These are phyloP conservation scores for Nitzschia putrida DNA, from an alignment of 108 stramenopile genomes.

Conservation along the genomic window DNA sequence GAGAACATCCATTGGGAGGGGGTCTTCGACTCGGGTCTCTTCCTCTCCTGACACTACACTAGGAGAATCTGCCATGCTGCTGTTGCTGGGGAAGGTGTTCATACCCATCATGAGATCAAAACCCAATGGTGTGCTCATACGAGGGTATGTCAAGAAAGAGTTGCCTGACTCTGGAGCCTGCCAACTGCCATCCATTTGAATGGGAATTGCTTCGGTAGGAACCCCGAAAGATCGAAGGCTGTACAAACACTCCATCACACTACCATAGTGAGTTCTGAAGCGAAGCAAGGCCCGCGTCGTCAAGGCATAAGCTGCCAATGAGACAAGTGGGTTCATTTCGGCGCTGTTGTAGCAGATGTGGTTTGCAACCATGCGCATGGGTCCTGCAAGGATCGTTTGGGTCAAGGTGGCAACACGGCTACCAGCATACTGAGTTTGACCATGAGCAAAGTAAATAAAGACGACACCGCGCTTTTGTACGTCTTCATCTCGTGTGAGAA, in stretches of 20 bases:
- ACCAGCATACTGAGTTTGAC: neutral
- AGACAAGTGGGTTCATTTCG: neutral
- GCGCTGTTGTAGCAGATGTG: slow-evolving; percentile 27
- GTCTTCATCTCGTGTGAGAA: neutral
- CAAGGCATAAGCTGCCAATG: neutral
- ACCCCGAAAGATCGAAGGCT: slow-evolving; percentile 32
- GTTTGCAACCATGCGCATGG: neutral
- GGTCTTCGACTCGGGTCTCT: neutral
- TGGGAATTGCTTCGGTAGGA: slow-evolving; percentile 9
- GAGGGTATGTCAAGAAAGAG: neutral
- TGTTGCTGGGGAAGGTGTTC: too few species aligned
- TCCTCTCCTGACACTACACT: neutral
- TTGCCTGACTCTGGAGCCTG: neutral
- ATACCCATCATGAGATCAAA: too few species aligned
- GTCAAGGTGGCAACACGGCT: neutral
- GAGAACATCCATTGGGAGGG: slow-evolving; percentile 19
- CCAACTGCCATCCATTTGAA: slow-evolving; percentile 13
- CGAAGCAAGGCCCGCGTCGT: neutral
- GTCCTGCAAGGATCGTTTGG: neutral
- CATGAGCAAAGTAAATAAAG: neutral
- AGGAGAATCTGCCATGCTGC: neutral
- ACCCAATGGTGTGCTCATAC: neutral
- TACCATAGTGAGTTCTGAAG: slow-evolving; percentile 19
- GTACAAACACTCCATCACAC: slow-evolving; percentile 25
- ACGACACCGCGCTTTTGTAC: slow-evolving; percentile 11